A percentile compares a stretch with the other conserved stretches of the same genome.
phyloP scores from a whole-genome alignment of 179 eudicot species.

The Drosera spatulata region DNA sequence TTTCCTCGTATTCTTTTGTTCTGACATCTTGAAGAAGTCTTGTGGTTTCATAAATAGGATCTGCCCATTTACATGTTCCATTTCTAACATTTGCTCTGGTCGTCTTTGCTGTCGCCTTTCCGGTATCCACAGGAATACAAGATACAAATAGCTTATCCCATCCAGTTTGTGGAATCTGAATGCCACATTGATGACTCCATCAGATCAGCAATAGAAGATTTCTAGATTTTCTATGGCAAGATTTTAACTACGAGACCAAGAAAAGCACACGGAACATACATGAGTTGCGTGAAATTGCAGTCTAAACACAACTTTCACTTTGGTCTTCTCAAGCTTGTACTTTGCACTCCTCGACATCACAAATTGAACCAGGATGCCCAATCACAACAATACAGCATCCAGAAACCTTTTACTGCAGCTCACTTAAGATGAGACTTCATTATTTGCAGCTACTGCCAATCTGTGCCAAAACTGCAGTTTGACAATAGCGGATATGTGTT shows the following conservation, averaged over 20 bases:
- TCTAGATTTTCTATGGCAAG: neutral
- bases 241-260: neutral
- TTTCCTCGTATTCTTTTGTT: conserved; percentile 77
- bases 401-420: too few species aligned
- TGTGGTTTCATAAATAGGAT: conserved; percentile 97
- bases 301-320: conserved; percentile 92
- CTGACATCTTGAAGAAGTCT: conserved; percentile 82
- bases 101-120: conserved; percentile 85
- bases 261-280: conserved; percentile 36
- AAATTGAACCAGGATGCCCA: neutral
- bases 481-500: too few species aligned
- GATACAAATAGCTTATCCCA: conserved; percentile 96
- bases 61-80: conserved; percentile 94
- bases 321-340: conserved; percentile 87
- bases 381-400: too few species aligned
- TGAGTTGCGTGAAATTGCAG: conserved; percentile 95
- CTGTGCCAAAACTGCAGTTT: too few species aligned
- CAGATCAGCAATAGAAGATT: neutral
- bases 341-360: conserved; percentile 66
- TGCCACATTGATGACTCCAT: neutral
- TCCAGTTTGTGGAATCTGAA: conserved; percentile 82
- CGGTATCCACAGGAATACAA: conserved; percentile 71
- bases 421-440: too few species aligned
- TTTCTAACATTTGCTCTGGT: conserved; percentile 94
- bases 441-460: too few species aligned